These are phyloP conservation scores for Pezicula neosporulosa DNA, from an alignment of 2,329 filamentous ascomycete genomes.

Conservation along the genomic window DNA sequence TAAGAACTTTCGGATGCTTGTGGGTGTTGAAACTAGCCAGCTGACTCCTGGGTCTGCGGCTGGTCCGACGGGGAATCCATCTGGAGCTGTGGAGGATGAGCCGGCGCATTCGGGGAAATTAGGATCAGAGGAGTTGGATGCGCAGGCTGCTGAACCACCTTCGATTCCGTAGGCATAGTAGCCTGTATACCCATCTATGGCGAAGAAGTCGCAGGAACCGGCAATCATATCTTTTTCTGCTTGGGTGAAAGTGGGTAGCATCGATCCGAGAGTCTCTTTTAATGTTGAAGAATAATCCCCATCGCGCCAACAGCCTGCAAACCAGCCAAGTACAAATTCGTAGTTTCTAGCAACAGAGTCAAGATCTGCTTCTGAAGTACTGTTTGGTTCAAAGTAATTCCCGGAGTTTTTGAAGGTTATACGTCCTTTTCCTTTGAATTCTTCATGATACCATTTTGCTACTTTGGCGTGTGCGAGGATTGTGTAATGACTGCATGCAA, in stretches of 20 bases:
- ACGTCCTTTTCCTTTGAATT: slow-evolving; percentile 45
- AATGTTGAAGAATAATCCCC: slow-evolving; percentile 36
- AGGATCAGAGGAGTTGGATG: slow-evolving; percentile 35
- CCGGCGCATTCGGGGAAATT: slow-evolving; percentile 38
- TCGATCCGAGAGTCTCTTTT: slow-evolving; percentile 35
- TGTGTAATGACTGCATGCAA: slow-evolving; percentile 41
- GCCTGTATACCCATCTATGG: slow-evolving; percentile 32
- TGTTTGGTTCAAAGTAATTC: slow-evolving; percentile 43
- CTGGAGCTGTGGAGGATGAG: slow-evolving; percentile 27
- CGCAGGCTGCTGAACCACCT: slow-evolving; percentile 35
- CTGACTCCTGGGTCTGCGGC: slow-evolving; percentile 35
- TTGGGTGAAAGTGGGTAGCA: slow-evolving; percentile 33
- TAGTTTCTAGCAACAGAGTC: slow-evolving; percentile 30
- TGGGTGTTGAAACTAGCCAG: slow-evolving; percentile 38
- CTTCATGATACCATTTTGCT: slow-evolving; percentile 51
- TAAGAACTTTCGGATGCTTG: slow-evolving; percentile 36
- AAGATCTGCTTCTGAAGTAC: slow-evolving; percentile 27
- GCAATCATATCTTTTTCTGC: slow-evolving; percentile 38
- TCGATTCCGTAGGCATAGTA: slow-evolving; percentile 27
- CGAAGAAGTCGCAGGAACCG: slow-evolving; percentile 39
- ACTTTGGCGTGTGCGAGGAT: slow-evolving; percentile 46
- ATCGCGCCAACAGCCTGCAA: slow-evolving; percentile 42
- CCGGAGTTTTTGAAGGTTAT: slow-evolving; percentile 42
- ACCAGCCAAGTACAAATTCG: slow-evolving; percentile 44
- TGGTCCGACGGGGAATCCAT: slow-evolving; percentile 42